Conservation (phyloP, 73 alveolate genomes). For the Stentor roeselii region DNA sequence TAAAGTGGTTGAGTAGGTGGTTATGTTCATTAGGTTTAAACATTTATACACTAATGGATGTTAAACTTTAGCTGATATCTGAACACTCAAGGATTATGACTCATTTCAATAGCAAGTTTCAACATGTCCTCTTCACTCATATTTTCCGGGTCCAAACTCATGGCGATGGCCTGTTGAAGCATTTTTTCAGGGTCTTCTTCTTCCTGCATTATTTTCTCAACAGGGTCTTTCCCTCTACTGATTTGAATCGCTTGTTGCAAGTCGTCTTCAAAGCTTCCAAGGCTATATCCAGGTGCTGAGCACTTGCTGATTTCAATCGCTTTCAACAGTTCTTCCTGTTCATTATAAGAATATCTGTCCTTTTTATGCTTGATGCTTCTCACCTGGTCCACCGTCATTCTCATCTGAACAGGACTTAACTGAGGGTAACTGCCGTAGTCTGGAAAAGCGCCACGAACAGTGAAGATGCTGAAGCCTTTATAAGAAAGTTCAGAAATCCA, state of each 20-base stretch:
- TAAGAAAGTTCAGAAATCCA: background rate
- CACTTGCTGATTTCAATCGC: background rate
- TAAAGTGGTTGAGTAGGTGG: no score
- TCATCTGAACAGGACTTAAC: background rate
- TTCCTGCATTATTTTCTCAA: background rate
- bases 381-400: background rate
- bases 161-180: background rate
- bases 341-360: background rate
- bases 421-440: background rate
- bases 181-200: background rate
- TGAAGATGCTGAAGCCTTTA: background rate
- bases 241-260: background rate
- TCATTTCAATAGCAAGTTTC: no score
- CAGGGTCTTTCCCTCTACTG: background rate
- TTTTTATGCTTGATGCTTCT: background rate
- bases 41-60: no score
- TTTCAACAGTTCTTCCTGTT: background rate
- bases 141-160: no score
- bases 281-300: background rate
- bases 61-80: no score
- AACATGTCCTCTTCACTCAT: no score
- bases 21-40: no score
- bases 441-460: background rate
- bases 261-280: background rate
- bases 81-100: no score